Conservation (phyloP, 2,329 filamentous ascomycete species). For the Sarocladiaceae sp. region DNA sequence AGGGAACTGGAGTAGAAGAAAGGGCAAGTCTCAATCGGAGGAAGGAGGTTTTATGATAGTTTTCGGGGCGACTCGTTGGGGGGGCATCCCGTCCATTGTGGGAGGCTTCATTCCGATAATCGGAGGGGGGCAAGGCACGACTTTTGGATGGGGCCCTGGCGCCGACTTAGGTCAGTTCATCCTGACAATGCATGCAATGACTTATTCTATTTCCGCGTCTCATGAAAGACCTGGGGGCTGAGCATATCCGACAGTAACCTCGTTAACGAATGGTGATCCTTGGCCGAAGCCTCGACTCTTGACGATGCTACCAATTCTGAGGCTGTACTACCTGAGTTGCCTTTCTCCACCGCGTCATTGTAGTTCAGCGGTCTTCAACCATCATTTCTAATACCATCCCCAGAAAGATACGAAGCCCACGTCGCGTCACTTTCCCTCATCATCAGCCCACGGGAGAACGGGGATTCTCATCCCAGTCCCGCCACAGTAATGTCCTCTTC, state of each 20-base stretch:
- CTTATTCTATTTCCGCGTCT: too few species aligned
- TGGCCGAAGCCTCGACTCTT: not conserved
- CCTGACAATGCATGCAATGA: not conserved
- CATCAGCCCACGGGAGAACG: not conserved
- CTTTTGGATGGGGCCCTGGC: constrained; percentile 2
- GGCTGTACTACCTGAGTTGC: too few species aligned
- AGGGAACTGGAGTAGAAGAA: not conserved
- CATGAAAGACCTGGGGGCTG: too few species aligned
- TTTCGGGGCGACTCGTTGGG: constrained; percentile 4
- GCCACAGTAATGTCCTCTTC: not conserved
- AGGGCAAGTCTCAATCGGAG: not conserved
- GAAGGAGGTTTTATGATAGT: constrained; percentile 6
- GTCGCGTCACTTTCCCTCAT: not conserved
- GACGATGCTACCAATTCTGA: too few species aligned
- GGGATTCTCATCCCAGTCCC: constrained; percentile 14
- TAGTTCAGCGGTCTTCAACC: too few species aligned
- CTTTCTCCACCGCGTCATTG: too few species aligned
- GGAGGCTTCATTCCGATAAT: constrained; percentile 8
- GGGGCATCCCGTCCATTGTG: constrained; percentile 2
- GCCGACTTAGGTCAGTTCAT: not conserved
- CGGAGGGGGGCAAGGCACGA: constrained; percentile 3
- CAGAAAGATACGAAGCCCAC: too few species aligned
- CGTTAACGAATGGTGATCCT: too few species aligned
- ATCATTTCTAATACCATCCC: too few species aligned
- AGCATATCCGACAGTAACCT: too few species aligned